These are phyloP conservation scores for Penicillium sumatraense DNA, from an alignment of 2,329 filamentous ascomycete genomes.

Conservation along the genomic window DNA sequence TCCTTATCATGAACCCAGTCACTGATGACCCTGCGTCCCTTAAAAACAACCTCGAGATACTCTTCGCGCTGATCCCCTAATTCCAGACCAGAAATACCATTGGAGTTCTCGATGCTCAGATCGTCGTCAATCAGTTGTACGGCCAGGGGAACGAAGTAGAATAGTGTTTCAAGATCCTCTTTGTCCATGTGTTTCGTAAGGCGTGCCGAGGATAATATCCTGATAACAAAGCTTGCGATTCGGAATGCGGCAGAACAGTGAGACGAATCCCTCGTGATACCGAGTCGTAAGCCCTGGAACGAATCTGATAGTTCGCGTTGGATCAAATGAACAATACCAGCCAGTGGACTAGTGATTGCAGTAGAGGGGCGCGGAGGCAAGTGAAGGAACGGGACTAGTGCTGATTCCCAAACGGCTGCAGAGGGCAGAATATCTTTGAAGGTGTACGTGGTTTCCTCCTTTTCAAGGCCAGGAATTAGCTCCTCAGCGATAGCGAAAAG, in stretches of 20 bases:
- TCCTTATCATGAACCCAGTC: constrained; percentile 43
- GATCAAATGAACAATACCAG: constrained; percentile 71
- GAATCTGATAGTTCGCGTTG: constrained; percentile 34
- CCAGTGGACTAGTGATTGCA: constrained; percentile 73
- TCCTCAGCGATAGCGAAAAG: constrained; percentile 60
- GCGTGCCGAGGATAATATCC: constrained; percentile 57
- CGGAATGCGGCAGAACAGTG: constrained; percentile 75
- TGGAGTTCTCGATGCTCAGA: constrained; percentile 59
- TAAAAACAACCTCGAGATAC: constrained; percentile 57
- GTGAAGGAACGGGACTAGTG: constrained; percentile 59
- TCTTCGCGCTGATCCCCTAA: constrained; percentile 56
- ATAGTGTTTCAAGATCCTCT: constrained; percentile 44
- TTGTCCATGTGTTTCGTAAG: constrained; percentile 37
- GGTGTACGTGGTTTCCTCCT: constrained; percentile 32
- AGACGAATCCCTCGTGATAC: constrained; percentile 64
- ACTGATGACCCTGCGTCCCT: constrained; percentile 54
- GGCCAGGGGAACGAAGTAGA: constrained; percentile 58
- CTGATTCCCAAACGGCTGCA: constrained; percentile 66
- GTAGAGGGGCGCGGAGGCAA: constrained; percentile 59
- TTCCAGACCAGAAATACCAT: constrained; percentile 56
- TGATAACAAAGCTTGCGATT: constrained; percentile 72
- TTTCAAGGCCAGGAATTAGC: constrained; percentile 43
- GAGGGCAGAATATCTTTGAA: constrained; percentile 64
- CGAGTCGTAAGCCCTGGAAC: constrained; percentile 30
- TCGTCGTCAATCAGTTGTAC: constrained; percentile 65